These are phyloP conservation scores for Draba incana DNA, from an alignment of 345 rosid species.

Conservation along the genomic window DNA sequence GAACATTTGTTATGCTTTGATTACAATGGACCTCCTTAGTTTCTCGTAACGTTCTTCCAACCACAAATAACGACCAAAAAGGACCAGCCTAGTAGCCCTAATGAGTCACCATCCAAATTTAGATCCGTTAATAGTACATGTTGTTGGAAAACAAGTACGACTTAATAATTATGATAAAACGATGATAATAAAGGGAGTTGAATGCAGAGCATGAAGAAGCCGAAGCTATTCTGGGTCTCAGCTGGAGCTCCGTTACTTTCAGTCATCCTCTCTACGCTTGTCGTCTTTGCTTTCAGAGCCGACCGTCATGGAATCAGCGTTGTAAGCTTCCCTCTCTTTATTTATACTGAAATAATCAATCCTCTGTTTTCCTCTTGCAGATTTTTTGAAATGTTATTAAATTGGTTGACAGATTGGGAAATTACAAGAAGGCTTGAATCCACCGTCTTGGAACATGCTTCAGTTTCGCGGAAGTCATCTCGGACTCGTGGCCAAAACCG, in stretches of 20 bases:
- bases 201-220: slow-evolving; percentile 73
- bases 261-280: slow-evolving; percentile 74
- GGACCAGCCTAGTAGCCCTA: too few species aligned
- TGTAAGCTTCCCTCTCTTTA: slow-evolving; percentile 43
- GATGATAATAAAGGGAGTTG: neutral
- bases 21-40: slow-evolving; percentile 10
- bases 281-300: slow-evolving; percentile 77
- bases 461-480: slow-evolving; percentile 72
- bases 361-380: slow-evolving; percentile 4
- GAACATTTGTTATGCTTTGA: slow-evolving; percentile 1
- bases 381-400: neutral
- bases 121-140: too few species aligned
- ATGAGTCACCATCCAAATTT: too few species aligned
- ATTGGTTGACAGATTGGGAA: slow-evolving; percentile 67
- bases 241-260: slow-evolving; percentile 82
- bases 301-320: slow-evolving; percentile 73
- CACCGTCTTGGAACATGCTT: slow-evolving; percentile 92
- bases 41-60: neutral
- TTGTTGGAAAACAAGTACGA: too few species aligned
- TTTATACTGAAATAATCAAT: slow-evolving; percentile 5
- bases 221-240: slow-evolving; percentile 83
- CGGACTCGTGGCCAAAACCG: slow-evolving; percentile 76
- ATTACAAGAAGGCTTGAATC: slow-evolving; percentile 84
- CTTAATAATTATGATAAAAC: neutral
- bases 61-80: slow-evolving; percentile 18